Evolutionary conservation across 495 filamentous ascomycete genomes (phyloP), one percentile per base, ranked within the genome.

Genomic region (Symbiotaphrina buchneri): DNA sequence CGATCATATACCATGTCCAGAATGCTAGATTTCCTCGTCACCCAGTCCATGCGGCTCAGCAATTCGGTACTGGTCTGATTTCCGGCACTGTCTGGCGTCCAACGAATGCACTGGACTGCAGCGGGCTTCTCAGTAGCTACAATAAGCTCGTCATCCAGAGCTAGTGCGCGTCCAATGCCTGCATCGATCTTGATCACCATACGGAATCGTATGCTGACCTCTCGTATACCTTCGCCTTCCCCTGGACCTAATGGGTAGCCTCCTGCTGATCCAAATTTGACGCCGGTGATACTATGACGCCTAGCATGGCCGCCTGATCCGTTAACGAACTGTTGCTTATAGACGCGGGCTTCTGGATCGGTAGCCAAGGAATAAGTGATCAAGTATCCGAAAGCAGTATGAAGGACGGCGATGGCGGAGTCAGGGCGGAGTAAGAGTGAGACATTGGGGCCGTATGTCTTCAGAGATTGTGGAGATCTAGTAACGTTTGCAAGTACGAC

Each of bases 131-230:
- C 61, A 3, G 90, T 99, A 6, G 87, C 82, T 24, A 99, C 84
- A 22, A 99, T 62, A 19, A 99, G 60, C 49, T 94, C 90, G 20
- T 87, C 76, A 40, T 95, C 90, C 22, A 95, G 59, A 2, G 90
- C 85, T 28, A 95, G 49, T n/a, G 74, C 81, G 40, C 61, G 66
- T 19, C 69, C 69, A 38, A 99, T 93, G 1, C 90, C 90, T 6
- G 90, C 90, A 49, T 99, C 87, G 14, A 99, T 79, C 51, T 90
- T 90, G 35, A 99, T 94, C 15, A 90, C 84, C 81, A 94, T 94
- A 31, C 87, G 65, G 53, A 99, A 95, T 13, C 80, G 70, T 27
- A 95, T 59, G 37, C 69, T 94, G 28, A 87, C 68, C 47, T 95
- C 85, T 26, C 65, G 65, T 13, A 93, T 73, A 1, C 77, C 78